Base-by-base conservation (phyloP, 1,139 yeast species). In the Kazachstania sp. region DNA sequence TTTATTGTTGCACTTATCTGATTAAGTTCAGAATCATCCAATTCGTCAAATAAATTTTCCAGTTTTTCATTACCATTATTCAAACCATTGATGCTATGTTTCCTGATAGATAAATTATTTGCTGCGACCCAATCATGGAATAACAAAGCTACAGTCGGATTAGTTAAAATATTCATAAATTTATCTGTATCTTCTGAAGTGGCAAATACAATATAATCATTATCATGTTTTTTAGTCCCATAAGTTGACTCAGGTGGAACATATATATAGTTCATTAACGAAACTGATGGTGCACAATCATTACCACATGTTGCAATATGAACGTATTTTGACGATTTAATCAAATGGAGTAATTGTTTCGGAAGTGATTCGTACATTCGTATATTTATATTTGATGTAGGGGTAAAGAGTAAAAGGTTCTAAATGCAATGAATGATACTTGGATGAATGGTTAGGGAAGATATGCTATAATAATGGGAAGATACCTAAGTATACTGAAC, bases 51-150 rank as follows among this genome's bases (percentile, higher is more conserved):
- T 45, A 86, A 66, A 60, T 80, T 81, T 51, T 79, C 73, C 46
- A 87, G 69, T 29, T 59, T 58, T 19, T 63, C 23, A 45, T 51
- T 16, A 37, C 23, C 8, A 9, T 19, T 9, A 13, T 15, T 4
- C 8, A 20, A 20, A 6, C 36, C 35, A 15, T 28, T 37, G n/a
- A 53, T 48, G 37, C 58, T 50, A 29, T 56, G 58, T 41, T 59
- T 60, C 32, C 55, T 54, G 20, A 60, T 45, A 18, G 66, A 59
- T 20, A 68, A 54, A 53, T 68, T 65, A 57, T 78, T 77, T 6
- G 81, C 79, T 11, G 84, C 74, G 32, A 81, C 78, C 95, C 95
- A 87, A 61, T 90, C 97, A 61, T 90, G 97, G 40, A 90, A 79
- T 47, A 90, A 71, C 44, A 90, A 64, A 0, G 95, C 83, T n/a